Evolutionary conservation across 2,329 filamentous ascomycete genomes (phyloP), one percentile per base, ranked within the genome.

Genomic region (Ilyonectria destructans): DNA sequence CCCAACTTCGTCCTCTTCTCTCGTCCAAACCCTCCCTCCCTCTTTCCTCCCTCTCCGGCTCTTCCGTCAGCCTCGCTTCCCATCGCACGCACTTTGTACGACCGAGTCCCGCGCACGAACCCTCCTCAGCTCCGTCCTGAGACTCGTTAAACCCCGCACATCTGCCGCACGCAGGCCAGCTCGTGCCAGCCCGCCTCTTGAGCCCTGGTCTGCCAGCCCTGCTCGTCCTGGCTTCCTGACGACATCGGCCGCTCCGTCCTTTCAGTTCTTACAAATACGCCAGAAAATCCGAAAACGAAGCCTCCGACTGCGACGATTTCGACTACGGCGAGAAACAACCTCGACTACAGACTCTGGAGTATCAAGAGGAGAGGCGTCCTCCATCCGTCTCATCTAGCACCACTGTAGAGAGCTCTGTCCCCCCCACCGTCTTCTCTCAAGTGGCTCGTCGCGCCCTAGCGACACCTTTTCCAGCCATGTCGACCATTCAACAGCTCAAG

Each of bases 401-500:
- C 51, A 48, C 46, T 58, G 37, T 64, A 64, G 56, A 64, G 56
- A 70, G 55, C 52, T 62, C 67, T 61, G 52, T 33, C 55, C 54
- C 56, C 61, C 61, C 26, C 29, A 26, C 12, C 55, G 33, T 52
- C n/a, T 58, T 64, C 56, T 45, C 35, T 48, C 37, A 67, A 70
- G 72, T 69, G 74, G 73, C 69, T 56, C 60, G 75, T 77, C 75
- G 75, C 72, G 66, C 69, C 73, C 68, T 40, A 57, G 75, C 74
- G 77, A 74, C 72, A 68, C 37, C 21, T 26, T 70, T 57, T 46
- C 68, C 61, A 74, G 76, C 69, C 76, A 90, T 91, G 89, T 90
- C 89, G 77, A 90, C 89, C 74, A 97, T 98, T 85, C 96, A 98
- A 85, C 96, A 96, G 80, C 90, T 98, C 77, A 98, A 98, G 85